Evolutionary conservation across 495 filamentous ascomycete species (phyloP).

Genomic region (Hypoxylon rickii): DNA sequence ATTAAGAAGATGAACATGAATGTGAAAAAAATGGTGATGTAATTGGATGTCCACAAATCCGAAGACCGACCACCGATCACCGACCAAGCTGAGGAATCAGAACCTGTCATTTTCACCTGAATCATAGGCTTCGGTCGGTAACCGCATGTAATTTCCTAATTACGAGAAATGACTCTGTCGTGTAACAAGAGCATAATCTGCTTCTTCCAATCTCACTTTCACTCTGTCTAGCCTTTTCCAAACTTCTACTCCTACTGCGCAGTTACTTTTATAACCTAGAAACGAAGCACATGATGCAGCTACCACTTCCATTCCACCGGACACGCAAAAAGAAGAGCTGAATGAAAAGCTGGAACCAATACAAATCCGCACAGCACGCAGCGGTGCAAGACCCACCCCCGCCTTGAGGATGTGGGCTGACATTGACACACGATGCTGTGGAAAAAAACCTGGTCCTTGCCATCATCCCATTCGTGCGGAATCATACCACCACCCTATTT

Average conservation of each 20-base stretch:
- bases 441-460: neutral
- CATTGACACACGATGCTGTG: constrained; percentile 3
- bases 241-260: too few relatives aligned
- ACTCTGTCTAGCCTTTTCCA: too few relatives aligned
- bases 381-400: constrained; percentile 12
- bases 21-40: too few relatives aligned
- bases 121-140: too few relatives aligned
- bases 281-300: constrained; percentile 16
- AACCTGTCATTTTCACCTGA: too few relatives aligned
- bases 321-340: constrained; percentile 1
- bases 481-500: constrained; percentile 15
- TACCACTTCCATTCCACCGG: constrained; percentile 36
- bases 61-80: too few relatives aligned
- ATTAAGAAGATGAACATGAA: too few relatives aligned
- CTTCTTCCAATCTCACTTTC: too few relatives aligned
- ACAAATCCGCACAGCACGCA: too few relatives aligned
- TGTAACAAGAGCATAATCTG: constrained; percentile 3
- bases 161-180: neutral
- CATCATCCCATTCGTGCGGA: constrained; percentile 5
- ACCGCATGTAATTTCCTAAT: neutral
- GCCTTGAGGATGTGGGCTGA: constrained; percentile 19
- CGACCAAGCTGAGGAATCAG: too few relatives aligned
- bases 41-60: too few relatives aligned
- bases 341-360: constrained; percentile 12
- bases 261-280: too few relatives aligned